Percentiles rank a stretch among this genome's conserved stretches.
Conservation (phyloP, 164 flowering plant species). For the Santalum album region DNA sequence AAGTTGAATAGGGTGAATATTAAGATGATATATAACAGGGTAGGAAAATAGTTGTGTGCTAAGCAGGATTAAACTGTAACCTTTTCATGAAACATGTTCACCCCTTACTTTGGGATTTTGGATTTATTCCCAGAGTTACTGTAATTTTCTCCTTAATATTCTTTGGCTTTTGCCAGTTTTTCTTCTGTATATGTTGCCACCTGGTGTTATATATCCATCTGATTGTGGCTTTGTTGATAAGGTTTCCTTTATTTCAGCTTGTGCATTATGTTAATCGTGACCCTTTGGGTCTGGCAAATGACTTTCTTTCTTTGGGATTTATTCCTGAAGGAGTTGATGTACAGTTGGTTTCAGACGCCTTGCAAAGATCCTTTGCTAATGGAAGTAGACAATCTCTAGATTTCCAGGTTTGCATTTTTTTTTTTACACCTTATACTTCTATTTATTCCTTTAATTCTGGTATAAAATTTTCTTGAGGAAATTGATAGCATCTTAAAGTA, state of each 20-base stretch:
- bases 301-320: constrained; percentile 94
- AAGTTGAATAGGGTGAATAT: too few relatives aligned
- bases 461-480: neutral
- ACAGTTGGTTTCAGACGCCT: constrained; percentile 61
- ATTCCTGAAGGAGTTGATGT: constrained; percentile 77
- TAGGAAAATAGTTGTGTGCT: too few relatives aligned
- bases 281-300: constrained; percentile 89
- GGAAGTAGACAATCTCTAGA: constrained; percentile 60
- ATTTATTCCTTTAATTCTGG: neutral
- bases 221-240: constrained; percentile 11
- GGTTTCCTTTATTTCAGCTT: constrained; percentile 53
- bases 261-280: constrained; percentile 98
- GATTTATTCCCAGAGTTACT: too few relatives aligned
- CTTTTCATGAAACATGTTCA: too few relatives aligned
- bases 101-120: too few relatives aligned
- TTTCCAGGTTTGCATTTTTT: constrained; percentile 57
- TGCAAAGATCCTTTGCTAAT: constrained; percentile 66
- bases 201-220: neutral
- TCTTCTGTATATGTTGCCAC: neutral
- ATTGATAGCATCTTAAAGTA: too few relatives aligned
- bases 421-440: neutral
- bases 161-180: too few relatives aligned
- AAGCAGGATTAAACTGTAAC: too few relatives aligned
- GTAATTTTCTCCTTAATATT: too few relatives aligned
- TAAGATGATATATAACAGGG: too few relatives aligned